Conservation (phyloP, 2,329 filamentous ascomycete species). For the Verticillium isaacii region DNA sequence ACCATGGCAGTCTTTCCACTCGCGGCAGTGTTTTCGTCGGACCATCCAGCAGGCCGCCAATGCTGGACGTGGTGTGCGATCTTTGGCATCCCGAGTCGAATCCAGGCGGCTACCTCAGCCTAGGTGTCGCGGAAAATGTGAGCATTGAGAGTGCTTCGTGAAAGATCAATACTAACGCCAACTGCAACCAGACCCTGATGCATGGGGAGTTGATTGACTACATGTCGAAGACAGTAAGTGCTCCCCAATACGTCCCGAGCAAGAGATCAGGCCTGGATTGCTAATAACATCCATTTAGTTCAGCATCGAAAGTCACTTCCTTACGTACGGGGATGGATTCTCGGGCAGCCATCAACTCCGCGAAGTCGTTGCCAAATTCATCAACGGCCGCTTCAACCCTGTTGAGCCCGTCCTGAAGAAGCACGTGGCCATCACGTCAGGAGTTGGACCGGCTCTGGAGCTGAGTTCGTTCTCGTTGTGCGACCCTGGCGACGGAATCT, state of each 20-base stretch:
- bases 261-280: background rate
- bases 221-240: background rate
- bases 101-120: slow-evolving; percentile 39
- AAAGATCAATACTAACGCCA: background rate
- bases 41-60: background rate
- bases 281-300: slow-evolving; percentile 8
- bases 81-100: slow-evolving; percentile 35
- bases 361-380: background rate
- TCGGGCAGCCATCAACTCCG: background rate
- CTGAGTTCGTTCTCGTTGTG: background rate
- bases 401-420: background rate
- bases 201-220: slow-evolving; percentile 29
- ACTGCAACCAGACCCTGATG: slow-evolving; percentile 11
- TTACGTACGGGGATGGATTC: slow-evolving; percentile 2
- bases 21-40: background rate
- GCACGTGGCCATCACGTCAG: slow-evolving; percentile 1
- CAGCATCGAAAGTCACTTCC: slow-evolving; percentile 32
- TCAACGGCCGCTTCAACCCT: background rate
- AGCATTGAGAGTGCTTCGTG: background rate
- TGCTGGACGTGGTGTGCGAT: slow-evolving; percentile 34
- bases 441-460: background rate
- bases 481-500: background rate
- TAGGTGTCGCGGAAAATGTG: slow-evolving; percentile 46
- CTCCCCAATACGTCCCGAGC: background rate
- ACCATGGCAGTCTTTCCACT: background rate